Evolutionary conservation across 257 asterid genomes (phyloP), one percentile per base, ranked within the genome.

Genomic region (Ehretia macrophylla): DNA sequence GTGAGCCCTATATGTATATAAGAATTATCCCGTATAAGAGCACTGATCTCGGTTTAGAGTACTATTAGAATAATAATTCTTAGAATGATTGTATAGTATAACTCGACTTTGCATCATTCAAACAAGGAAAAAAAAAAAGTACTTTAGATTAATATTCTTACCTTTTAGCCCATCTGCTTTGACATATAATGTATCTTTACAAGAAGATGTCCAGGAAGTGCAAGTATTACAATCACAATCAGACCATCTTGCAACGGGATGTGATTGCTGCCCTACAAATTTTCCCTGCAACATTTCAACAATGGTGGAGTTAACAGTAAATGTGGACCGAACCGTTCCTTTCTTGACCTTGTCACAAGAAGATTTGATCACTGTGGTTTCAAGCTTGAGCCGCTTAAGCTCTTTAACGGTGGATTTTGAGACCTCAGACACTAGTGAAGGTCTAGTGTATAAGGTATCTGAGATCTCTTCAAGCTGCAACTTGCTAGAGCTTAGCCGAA

Each of bases 151-250:
- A n/a, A n/a, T 32, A 9, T 17, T 5, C 17, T 21, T 62, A 93
- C 97, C 95, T 76, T 62, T 72, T 19, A 89, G 85, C 51, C 96
- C 99, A 6, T 77, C 84, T 4, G 74, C 77, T 63, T 81, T 82
- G 55, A 93, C 99, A 56, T 60, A 89, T 14, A 89, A 87, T 0
- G 84, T 64, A 19, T 89, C 90, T 37, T 73, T 75, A 74, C 68
- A 60, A 23, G 83, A 72, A 18, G 86, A 64, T 11, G 83, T 65
- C 97, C 96, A 83, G 0, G 91, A 75, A 35, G 77, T 80, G 72
- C 99, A 93, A 8, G 87, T 89, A 5, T 51, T 17, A 69, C 97
- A 93, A 55, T 86, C 94, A 55, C 99, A 93, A 53, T 93, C 99
- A 0, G 99, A 89, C 99, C 99, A 93, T 65, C 99, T 64, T 0